Evolutionary conservation across 2,329 filamentous ascomycete species (phyloP).

Genomic region (Chalaropsis ovoidea): DNA sequence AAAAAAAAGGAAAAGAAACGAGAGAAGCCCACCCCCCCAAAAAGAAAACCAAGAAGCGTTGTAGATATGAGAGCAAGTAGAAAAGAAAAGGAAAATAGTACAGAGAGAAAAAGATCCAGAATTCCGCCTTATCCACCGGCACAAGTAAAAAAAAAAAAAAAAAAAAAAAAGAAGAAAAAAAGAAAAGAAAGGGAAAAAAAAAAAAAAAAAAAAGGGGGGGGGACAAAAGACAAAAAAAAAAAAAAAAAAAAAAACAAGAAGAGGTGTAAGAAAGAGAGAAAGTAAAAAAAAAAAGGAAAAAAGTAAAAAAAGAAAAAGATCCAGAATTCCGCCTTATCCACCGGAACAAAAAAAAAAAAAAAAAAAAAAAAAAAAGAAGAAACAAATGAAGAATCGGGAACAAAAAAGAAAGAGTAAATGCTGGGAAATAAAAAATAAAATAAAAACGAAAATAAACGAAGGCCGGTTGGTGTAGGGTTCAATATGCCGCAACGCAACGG

Average conservation of each 20-base stretch:
- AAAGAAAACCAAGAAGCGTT: constrained; percentile 7
- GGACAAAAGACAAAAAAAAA: not conserved
- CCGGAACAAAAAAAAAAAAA: not conserved
- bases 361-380: not conserved
- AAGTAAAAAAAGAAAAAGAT: constrained; percentile 5
- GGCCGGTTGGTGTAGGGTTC: no score
- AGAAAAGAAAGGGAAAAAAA: not conserved
- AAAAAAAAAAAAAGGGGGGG: no score
- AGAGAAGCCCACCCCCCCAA: constrained; percentile 21
- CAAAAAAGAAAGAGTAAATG: not conserved
- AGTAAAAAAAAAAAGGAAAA: constrained; percentile 2
- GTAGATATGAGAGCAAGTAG: not conserved
- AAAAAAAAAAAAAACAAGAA: constrained; percentile 10
- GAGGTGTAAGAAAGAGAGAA: not conserved
- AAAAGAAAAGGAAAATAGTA: constrained; percentile 14
- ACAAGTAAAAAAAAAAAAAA: not conserved
- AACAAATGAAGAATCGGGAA: not conserved
- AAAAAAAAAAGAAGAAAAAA: not conserved
- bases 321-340: not conserved
- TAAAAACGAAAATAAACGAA: not conserved
- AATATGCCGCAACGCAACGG: not conserved
- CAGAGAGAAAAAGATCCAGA: not conserved
- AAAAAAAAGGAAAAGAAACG: not conserved
- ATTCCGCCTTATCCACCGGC: not conserved
- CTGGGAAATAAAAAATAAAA: not conserved